These are phyloP conservation scores for Trichoderma aggressivum DNA, from an alignment of 2,329 filamentous ascomycete genomes.

Conservation along the genomic window DNA sequence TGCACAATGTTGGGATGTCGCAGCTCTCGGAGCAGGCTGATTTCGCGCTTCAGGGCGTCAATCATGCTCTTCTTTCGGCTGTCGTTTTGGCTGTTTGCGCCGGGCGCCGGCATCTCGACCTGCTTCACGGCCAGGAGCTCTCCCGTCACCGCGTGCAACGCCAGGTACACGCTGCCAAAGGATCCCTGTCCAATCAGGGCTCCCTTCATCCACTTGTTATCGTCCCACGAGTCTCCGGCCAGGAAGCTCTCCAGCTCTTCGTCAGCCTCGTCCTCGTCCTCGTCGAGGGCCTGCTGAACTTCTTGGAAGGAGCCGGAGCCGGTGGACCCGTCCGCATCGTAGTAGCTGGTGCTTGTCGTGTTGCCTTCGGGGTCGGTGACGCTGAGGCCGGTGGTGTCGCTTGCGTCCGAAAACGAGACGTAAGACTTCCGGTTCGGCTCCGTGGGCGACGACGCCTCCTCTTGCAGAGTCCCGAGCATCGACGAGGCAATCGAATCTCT, in stretches of 20 bases:
- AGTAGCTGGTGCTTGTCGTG: constrained; percentile 71
- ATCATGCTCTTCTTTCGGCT: constrained; percentile 97
- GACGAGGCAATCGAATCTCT: constrained; percentile 88
- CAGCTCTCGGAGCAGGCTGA: constrained; percentile 86
- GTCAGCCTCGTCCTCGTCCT: constrained; percentile 89
- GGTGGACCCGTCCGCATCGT: constrained; percentile 74
- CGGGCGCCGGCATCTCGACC: constrained; percentile 81
- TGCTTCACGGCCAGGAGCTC: constrained; percentile 98
- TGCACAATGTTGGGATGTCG: constrained; percentile 98
- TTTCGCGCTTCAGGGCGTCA: constrained; percentile 93
- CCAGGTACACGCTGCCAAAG: constrained; percentile 93
- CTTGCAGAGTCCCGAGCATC: constrained; percentile 82
- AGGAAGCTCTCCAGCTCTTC: constrained; percentile 88
- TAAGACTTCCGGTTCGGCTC: constrained; percentile 94
- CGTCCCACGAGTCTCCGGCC: constrained; percentile 88
- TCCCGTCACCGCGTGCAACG: constrained; percentile 90
- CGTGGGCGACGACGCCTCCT: constrained; percentile 78
- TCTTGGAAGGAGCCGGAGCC: constrained; percentile 74
- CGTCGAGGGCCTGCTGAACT: constrained; percentile 77
- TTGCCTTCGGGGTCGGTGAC: constrained; percentile 76
- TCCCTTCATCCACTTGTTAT: constrained; percentile 99
- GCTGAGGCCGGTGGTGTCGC: constrained; percentile 66
- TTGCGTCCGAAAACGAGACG: constrained; percentile 77
- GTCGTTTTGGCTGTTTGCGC: constrained; percentile 76
- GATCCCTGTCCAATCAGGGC: constrained; percentile 95